These are phyloP conservation scores for Colletotrichum spaethianum DNA, from an alignment of 2,329 filamentous ascomycete species.

Conservation along the genomic window DNA sequence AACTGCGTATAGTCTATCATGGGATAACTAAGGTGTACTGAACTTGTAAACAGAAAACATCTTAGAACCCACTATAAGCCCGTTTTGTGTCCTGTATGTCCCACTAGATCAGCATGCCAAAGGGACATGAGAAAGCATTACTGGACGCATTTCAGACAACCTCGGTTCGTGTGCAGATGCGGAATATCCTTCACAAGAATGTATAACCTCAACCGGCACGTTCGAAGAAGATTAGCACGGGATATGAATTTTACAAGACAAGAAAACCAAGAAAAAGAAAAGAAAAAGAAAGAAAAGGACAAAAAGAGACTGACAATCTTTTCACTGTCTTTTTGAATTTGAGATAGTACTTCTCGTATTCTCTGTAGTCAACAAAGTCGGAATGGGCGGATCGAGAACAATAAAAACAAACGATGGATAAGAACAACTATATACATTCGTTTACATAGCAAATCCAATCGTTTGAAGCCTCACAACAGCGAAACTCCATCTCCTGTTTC, in stretches of 20 bases:
- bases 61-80: background rate
- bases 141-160: background rate
- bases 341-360: background rate
- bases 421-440: background rate
- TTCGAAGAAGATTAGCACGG: background rate
- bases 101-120: background rate
- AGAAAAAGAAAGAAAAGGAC: background rate
- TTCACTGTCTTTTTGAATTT: background rate
- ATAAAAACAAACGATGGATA: background rate
- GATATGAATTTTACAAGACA: no score
- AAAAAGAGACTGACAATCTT: fast-evolving
- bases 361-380: background rate
- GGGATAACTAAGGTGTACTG: background rate
- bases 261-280: no score
- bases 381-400: background rate
- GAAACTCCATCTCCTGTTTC: background rate
- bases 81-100: slow-evolving; percentile 1
- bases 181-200: background rate
- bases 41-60: background rate
- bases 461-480: background rate
- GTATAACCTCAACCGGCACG: slow-evolving; percentile 3
- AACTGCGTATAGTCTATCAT: background rate
- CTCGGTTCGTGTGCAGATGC: background rate
- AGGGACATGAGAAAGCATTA: slow-evolving; percentile 12
- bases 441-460: background rate